Base-by-base conservation (phyloP, 495 filamentous ascomycete species). In the Daldinia bambusicola region DNA sequence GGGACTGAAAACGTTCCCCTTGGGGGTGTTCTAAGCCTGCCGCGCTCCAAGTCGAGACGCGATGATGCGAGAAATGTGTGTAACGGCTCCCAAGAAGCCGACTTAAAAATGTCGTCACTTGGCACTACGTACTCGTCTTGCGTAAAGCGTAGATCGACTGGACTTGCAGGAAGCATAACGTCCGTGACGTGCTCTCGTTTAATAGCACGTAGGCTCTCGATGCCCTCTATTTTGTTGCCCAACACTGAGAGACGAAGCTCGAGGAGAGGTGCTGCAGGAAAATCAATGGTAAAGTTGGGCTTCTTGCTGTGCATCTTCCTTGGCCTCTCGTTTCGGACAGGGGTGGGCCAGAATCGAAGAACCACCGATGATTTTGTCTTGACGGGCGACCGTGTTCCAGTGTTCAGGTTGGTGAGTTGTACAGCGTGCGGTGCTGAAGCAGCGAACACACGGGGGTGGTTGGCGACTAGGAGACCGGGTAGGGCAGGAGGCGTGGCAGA, bases 111-210 rank as follows among this genome's bases (percentile, higher is more conserved):
- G 1, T 38, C 14, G 30, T 64, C 75, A 18, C 61, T 31, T 18
- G 83, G 67, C 30, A 41, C 12, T 61, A 65, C 76, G 63, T 74
- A 78, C 32, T 74, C 75, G 30, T 67, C 68, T 67, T 85, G 82
- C 7, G 67, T 66, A 55, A 84, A 52, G 55, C 81, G 80, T 20
- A 81, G 57, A 69, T 85, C 83, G 43, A 83, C 76, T 34, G 66
- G 56, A 0, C 70, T 74, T 0, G 62, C 38, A n/a, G 83, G 83
- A 3, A 82, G 68, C 50, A 83, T 68, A 20, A 81, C 68, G 20
- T 80, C 78, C 8, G 66, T 72, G 6, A 68, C 18, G 40, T 69
- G 59, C 0, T 55, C 53, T 20, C 55, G 48, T 18, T 26, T 63
- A 22, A 75, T 64, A 55, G 75, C 76, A 5, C 67, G 71, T 3